Evolutionary conservation across 73 alveolate species (phyloP).

Genomic region (Paramecium sonneborni): DNA sequence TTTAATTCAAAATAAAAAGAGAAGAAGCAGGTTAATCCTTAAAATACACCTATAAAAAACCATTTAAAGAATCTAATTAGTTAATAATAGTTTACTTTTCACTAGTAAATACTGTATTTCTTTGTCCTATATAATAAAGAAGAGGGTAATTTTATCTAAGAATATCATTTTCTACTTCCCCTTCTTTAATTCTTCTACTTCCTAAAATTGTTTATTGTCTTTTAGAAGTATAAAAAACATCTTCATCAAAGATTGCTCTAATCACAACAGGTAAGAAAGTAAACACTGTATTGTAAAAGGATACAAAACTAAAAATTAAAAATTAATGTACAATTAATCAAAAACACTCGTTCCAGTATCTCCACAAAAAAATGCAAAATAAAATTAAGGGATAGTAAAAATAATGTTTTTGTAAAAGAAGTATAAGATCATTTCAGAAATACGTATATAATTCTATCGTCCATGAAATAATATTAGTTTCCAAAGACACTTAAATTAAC

Average conservation of each 20-base stretch:
- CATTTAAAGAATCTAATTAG: conserved; percentile 44
- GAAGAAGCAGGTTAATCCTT: conserved; percentile 49
- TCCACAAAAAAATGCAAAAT: conserved; percentile 84
- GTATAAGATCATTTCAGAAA: conserved; percentile 86
- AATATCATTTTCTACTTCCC: conserved; percentile 34
- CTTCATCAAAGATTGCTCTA: conserved; percentile 92
- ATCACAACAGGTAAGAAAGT: conserved; percentile 94
- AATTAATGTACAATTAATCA: conserved; percentile 83
- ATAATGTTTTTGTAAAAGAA: conserved; percentile 93
- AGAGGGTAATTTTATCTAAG: conserved; percentile 60
- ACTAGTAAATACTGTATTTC: conserved; percentile 63
- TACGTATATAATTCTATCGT: conserved; percentile 80
- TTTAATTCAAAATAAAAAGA: conserved; percentile 36
- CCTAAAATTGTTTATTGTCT: conserved; percentile 47
- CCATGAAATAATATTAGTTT: conserved; percentile 92
- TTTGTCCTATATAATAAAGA: conserved; percentile 57
- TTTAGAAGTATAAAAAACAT: conserved; percentile 67
- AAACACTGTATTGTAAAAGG: conserved; percentile 94
- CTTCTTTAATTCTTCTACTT: conserved; percentile 12
- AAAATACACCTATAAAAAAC: conserved; percentile 32
- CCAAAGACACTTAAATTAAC: conserved; percentile 90
- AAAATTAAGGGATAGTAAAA: conserved; percentile 91
- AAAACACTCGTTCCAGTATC: conserved; percentile 89
- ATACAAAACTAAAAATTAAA: conserved; percentile 67
- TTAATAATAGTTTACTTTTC: neutral